Percentiles rank a stretch among this genome's conserved stretches.
phyloP scores from a whole-genome alignment of 805 yeast species.

The Hanseniaspora taiwanica region DNA sequence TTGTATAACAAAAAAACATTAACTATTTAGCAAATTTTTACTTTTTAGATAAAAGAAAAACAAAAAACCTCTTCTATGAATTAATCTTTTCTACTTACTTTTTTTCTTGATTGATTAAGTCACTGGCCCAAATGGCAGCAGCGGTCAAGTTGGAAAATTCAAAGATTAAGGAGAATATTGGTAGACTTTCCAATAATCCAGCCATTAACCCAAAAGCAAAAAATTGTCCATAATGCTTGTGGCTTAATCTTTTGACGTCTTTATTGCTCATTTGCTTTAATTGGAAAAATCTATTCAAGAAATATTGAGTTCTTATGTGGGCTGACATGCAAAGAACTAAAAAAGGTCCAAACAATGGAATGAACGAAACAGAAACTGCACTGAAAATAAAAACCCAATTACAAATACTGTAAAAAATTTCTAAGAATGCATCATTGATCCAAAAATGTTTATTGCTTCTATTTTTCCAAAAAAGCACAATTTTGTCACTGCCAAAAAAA shows the following conservation, averaged over 20 bases:
- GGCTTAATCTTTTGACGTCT: conserved; percentile 23
- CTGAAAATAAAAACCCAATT: conserved; percentile 6
- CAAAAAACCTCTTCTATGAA: no score
- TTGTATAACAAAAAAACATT: no score
- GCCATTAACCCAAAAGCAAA: conserved; percentile 40
- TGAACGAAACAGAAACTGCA: conserved; percentile 13
- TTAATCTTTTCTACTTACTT: neutral
- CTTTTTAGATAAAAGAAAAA: no score
- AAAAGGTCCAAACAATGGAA: conserved; percentile 25
- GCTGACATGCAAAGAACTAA: conserved; percentile 16
- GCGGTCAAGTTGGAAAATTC: conserved; percentile 47
- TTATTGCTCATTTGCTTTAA: conserved; percentile 22
- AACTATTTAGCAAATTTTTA: no score
- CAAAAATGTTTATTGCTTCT: conserved; percentile 9
- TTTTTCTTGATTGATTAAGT: conserved; percentile 19
- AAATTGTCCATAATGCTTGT: conserved; percentile 27
- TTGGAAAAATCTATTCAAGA: conserved; percentile 15
- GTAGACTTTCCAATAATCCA: conserved; percentile 38
- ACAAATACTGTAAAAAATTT: conserved; percentile 5
- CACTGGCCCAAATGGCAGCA: conserved; percentile 52
- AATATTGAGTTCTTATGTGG: conserved; percentile 17
- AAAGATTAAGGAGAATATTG: conserved; percentile 39
- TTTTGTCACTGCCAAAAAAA: neutral
- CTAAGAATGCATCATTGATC: conserved; percentile 11
- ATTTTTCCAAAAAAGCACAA: neutral